Conservation (phyloP, 495 filamentous ascomycete species). For the Penicillium soppii region DNA sequence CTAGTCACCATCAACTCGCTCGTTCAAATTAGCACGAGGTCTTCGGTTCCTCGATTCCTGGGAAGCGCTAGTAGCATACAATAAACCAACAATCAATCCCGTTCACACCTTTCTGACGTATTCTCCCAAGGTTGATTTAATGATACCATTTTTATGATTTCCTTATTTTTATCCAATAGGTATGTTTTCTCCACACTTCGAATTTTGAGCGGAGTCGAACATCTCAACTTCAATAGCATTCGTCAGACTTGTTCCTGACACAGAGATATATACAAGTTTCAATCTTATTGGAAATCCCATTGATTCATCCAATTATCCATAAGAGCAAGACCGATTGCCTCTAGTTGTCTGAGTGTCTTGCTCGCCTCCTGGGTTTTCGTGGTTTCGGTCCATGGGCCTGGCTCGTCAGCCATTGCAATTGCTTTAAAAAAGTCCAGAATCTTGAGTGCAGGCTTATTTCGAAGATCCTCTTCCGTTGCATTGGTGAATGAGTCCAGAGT, state of each 20-base stretch:
- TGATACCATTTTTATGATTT: neutral
- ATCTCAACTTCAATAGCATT: too few species aligned
- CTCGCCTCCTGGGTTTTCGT: neutral
- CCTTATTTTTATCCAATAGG: neutral
- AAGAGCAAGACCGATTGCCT: neutral
- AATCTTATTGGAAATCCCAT: neutral
- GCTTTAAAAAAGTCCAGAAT: neutral
- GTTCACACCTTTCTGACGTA: neutral
- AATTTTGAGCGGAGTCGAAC: too few species aligned
- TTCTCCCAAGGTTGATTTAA: neutral
- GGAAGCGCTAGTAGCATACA: too few species aligned
- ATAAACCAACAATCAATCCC: neutral
- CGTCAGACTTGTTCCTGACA: too few species aligned
- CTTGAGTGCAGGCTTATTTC: neutral
- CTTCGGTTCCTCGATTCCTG: too few species aligned
- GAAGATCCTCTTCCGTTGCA: neutral
- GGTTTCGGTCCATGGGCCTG: neutral
- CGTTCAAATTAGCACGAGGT: too few species aligned
- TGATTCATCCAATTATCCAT: neutral
- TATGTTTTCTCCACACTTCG: too few species aligned
- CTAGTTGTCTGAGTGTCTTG: neutral
- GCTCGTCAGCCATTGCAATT: neutral
- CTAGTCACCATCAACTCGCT: too few species aligned
- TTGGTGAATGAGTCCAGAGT: neutral
- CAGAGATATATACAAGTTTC: too few species aligned